Percentiles rank a stretch among this genome's conserved stretches.
These are phyloP conservation scores for Trametopsis cervina DNA, from an alignment of 768 basidiomycete genomes.

Conservation along the genomic window DNA sequence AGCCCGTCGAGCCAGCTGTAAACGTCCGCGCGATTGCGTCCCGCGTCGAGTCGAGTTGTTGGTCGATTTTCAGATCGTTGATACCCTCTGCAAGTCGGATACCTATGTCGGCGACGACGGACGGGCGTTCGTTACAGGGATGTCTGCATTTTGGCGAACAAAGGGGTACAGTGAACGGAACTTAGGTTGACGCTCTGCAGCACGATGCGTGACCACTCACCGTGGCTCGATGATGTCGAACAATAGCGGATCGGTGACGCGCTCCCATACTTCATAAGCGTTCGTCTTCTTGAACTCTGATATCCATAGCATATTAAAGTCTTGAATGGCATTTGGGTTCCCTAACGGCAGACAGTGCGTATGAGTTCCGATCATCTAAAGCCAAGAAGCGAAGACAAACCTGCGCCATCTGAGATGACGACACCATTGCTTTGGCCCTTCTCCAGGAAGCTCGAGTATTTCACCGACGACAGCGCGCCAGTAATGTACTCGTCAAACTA, in stretches of 20 bases:
- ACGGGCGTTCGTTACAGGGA: slow-evolving; percentile 88
- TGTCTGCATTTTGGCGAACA: slow-evolving; percentile 59
- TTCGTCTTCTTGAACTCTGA: slow-evolving; percentile 82
- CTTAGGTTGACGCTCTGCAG: no score
- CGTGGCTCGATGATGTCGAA: slow-evolving; percentile 95
- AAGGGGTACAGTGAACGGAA: no score
- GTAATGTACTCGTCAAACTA: slow-evolving; percentile 94
- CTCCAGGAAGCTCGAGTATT: slow-evolving; percentile 79
- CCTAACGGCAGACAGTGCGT: slow-evolving; percentile 22
- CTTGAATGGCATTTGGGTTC: slow-evolving; percentile 53
- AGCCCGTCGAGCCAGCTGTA: slow-evolving; percentile 63
- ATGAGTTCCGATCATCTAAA: background rate
- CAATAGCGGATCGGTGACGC: slow-evolving; percentile 81
- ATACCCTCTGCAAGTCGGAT: slow-evolving; percentile 89
- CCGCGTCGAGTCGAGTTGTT: slow-evolving; percentile 88
- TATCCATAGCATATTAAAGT: slow-evolving; percentile 88
- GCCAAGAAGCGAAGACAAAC: slow-evolving; percentile 17
- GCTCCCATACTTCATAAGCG: slow-evolving; percentile 87
- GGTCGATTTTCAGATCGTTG: slow-evolving; percentile 87
- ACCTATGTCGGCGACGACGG: slow-evolving; percentile 86
- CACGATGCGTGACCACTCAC: slow-evolving; percentile 34
- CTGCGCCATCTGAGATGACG: slow-evolving; percentile 61
- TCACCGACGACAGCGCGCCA: slow-evolving; percentile 80
- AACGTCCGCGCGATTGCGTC: slow-evolving; percentile 82
- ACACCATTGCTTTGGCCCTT: slow-evolving; percentile 60